Conservation (phyloP, 306 rosid species). For the Cyamopsis tetragonoloba region DNA sequence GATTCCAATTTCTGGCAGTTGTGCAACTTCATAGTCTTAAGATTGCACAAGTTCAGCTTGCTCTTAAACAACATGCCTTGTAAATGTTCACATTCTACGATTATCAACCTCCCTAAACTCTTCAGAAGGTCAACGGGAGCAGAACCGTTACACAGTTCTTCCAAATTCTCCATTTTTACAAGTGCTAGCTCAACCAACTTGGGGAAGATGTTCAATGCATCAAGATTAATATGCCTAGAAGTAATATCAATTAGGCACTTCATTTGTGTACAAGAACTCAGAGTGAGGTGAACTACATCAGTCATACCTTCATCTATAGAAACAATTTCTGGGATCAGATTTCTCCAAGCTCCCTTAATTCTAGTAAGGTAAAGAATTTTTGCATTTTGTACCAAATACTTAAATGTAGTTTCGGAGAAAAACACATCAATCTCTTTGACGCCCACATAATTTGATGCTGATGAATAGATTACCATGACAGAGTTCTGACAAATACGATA, state of each 20-base stretch:
- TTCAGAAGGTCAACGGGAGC: background rate
- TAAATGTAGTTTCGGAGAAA: background rate
- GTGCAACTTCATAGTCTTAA: fast-evolving
- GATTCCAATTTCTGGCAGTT: background rate
- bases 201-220: background rate
- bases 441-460: background rate
- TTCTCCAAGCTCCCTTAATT: background rate
- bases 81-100: fast-evolving
- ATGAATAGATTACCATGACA: no score
- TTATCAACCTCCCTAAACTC: background rate
- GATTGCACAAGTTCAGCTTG: background rate
- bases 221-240: background rate
- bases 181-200: background rate
- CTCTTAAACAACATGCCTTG: background rate
- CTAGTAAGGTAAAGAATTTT: background rate
- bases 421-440: background rate
- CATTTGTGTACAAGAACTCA: background rate
- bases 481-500: no score
- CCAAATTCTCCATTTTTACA: background rate
- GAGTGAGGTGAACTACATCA: background rate
- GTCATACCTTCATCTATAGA: background rate
- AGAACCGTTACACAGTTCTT: background rate
- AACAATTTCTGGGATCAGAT: background rate
- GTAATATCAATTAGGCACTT: background rate
- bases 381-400: background rate